These are phyloP conservation scores for Pyricularia sp. DNA, from an alignment of 2,329 filamentous ascomycete genomes.

Conservation along the genomic window DNA sequence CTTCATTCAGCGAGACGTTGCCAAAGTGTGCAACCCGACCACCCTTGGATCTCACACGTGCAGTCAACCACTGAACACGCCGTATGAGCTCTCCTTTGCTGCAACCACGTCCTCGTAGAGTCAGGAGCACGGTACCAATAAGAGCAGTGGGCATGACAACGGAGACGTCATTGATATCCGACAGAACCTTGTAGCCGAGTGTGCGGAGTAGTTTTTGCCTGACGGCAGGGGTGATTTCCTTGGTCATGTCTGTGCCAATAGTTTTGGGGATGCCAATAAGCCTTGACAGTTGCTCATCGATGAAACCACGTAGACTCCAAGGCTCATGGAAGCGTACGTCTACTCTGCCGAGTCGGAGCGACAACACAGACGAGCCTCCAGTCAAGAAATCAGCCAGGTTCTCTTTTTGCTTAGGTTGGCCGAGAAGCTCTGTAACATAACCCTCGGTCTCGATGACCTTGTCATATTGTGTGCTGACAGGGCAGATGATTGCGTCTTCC, in stretches of 20 bases:
- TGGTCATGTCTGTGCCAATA: slow-evolving; percentile 27
- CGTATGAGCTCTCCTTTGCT: slow-evolving; percentile 76
- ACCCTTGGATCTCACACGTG: slow-evolving; percentile 69
- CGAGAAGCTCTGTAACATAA: slow-evolving; percentile 87
- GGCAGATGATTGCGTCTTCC: slow-evolving; percentile 83
- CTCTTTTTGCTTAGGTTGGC: slow-evolving; percentile 90
- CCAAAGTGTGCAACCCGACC: slow-evolving; percentile 91
- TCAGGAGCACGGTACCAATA: slow-evolving; percentile 86
- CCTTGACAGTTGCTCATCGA: slow-evolving; percentile 59
- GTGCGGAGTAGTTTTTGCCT: slow-evolving; percentile 68
- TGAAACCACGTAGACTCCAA: slow-evolving; percentile 77
- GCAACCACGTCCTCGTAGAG: slow-evolving; percentile 80
- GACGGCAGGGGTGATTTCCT: slow-evolving; percentile 36
- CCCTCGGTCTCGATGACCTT: slow-evolving; percentile 98
- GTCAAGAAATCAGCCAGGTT: slow-evolving; percentile 84
- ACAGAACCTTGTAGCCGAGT: slow-evolving; percentile 81
- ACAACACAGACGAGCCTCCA: slow-evolving; percentile 71
- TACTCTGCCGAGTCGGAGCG: slow-evolving; percentile 76
- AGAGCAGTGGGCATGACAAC: slow-evolving; percentile 97
- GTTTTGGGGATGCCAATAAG: slow-evolving; percentile 36
- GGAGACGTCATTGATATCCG: slow-evolving; percentile 89
- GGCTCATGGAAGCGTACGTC: slow-evolving; percentile 95
- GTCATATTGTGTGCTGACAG: slow-evolving; percentile 95
- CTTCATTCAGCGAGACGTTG: slow-evolving; percentile 60
- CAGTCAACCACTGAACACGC: slow-evolving; percentile 80